Evolutionary conservation across 139 green algal species (phyloP), one percentile per base, ranked within the genome.

Genomic region (Dunaliella primolecta): DNA sequence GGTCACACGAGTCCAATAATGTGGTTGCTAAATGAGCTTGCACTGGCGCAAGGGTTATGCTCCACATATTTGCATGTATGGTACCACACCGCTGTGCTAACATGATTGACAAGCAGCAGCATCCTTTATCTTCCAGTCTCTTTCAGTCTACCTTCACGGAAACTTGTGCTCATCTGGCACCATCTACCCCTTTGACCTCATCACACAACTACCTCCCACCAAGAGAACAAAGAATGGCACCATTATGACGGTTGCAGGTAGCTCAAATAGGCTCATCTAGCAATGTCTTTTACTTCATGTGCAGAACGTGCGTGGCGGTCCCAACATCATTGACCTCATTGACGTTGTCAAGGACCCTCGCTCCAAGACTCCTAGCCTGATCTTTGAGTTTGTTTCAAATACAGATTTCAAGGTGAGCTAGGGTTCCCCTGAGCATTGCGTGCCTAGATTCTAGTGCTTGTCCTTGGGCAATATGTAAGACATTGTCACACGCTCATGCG

Each of bases 321-420:
- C 97, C 34, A 99, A 99, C 90, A 94, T 99, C 82, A 99, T 99
- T 91, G 34, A 46, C 85, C 91, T 99, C 76, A 89, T 99, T 46
- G 97, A 99, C 86, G 92, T 98, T 20, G 97, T 99, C 71, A 91
- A 96, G 0, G 97, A 99, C 84, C 94, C 95, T 23, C 89, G 96
- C 76, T 95, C 90, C 36, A 98, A 98, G 80, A 99, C 97, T 0
- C 97, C 97, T 31, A 95, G 85, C 81, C 93, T 99, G 21, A 91
- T 99, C 11, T 99, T 99, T 85, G 97, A 99, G 93, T 95, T 97
- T 85, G 96, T 99, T 21, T 96, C 98, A 89, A 98, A 98, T 89
- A 90, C 86, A 2, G 91, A 94, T 79, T 92, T 92, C 87, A 94
- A 92, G 87, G 85, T 88, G 72, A 1, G 84, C 36, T 24, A n/a